Conservation (phyloP, 257 asterid genomes). For the Vinca minor region DNA sequence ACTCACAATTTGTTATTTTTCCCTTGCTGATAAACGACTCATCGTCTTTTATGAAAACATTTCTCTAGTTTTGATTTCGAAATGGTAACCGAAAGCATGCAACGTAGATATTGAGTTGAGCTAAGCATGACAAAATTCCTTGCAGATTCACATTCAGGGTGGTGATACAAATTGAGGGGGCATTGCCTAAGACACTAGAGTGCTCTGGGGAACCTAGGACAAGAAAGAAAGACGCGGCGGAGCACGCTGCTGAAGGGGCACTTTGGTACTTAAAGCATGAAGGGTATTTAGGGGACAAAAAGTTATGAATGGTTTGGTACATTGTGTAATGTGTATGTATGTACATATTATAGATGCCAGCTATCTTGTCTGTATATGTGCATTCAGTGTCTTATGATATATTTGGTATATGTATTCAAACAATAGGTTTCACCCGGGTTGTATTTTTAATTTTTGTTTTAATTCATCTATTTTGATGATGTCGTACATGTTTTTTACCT, state of each 20-base stretch:
- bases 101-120: not conserved
- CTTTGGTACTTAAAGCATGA: conserved; percentile 59
- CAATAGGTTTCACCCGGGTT: no score
- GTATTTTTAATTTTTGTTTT: no score
- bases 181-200: conserved; percentile 34
- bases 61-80: not conserved
- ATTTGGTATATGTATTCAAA: not conserved
- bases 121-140: not conserved
- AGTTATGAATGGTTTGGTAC: not conserved
- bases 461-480: not conserved
- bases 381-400: not conserved
- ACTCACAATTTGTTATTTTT: no score
- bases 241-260: conserved; percentile 71
- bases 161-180: conserved; percentile 45
- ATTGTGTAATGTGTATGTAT: not conserved
- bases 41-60: no score
- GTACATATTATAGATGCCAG: not conserved
- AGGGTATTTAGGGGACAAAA: conserved; percentile 39
- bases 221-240: conserved; percentile 76
- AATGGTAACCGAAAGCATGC: conserved; percentile 7
- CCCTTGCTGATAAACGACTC: no score
- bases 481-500: no score
- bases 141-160: conserved; percentile 60
- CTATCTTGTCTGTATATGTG: not conserved
- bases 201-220: conserved; percentile 47